These are phyloP conservation scores for Cucumis melo DNA, from an alignment of 306 rosid genomes.

Conservation along the genomic window DNA sequence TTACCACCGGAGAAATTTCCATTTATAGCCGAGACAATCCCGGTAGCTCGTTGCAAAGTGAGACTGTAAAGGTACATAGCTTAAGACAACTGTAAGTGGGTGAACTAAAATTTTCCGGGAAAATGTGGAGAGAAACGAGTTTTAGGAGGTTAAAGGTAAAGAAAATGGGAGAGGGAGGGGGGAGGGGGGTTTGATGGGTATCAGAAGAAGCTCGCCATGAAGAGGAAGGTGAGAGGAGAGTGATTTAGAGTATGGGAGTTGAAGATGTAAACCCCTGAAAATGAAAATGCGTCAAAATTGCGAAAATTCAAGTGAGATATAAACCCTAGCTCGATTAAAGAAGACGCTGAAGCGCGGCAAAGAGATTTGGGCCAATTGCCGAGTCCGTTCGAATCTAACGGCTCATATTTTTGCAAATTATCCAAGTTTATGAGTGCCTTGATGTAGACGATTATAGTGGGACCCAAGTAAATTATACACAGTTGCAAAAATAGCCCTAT, in stretches of 20 bases:
- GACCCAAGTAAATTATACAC: not conserved
- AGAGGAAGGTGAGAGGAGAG: not conserved
- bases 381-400: constrained; percentile 2
- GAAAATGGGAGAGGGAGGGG: not conserved
- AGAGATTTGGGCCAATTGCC: not conserved
- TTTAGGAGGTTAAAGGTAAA: not conserved
- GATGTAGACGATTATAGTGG: not conserved
- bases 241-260: not conserved
- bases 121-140: not conserved
- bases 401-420: not conserved
- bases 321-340: constrained; percentile 5
- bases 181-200: not conserved
- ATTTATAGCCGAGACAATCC: constrained; percentile 78
- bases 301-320: not conserved
- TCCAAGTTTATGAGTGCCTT: not conserved
- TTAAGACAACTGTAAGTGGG: not conserved
- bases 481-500: too few species aligned
- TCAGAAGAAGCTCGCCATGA: not conserved
- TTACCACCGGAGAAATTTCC: constrained; percentile 98
- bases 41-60: constrained; percentile 89
- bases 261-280: not conserved
- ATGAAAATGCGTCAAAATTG: not conserved
- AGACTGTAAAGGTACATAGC: constrained; percentile 84
- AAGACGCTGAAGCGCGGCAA: not conserved
- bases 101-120: not conserved